Evolutionary conservation across 495 filamentous ascomycete genomes (phyloP).

Genomic region (Penicillium goetzii): DNA sequence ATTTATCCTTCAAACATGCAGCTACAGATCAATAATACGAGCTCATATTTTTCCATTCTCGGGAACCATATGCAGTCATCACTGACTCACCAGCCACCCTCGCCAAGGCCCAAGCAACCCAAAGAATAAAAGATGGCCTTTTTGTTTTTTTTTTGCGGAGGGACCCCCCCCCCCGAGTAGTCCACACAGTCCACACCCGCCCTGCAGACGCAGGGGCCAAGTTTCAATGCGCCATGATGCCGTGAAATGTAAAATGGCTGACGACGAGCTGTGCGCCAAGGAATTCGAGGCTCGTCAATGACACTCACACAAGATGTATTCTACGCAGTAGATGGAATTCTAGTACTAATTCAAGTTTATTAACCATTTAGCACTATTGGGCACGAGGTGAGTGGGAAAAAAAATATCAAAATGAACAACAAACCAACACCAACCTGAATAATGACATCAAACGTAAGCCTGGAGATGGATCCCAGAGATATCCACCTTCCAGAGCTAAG

Average conservation of each 20-base stretch:
- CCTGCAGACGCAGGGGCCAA: slow-evolving; percentile 26
- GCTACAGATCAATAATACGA: slow-evolving; percentile 9
- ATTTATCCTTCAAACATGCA: not conserved
- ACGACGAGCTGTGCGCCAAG: slow-evolving; percentile 8
- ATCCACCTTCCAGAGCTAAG: slow-evolving; percentile 37
- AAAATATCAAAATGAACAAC: not conserved
- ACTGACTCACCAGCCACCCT: not conserved
- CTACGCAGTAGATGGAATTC: not conserved
- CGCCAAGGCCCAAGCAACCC: not conserved
- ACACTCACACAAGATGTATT: not conserved
- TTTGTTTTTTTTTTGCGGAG: slow-evolving; percentile 7
- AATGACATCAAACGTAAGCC: not conserved
- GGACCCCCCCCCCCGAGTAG: not conserved
- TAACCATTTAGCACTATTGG: not conserved
- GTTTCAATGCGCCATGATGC: slow-evolving; percentile 18
- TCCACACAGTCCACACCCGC: slow-evolving; percentile 1
- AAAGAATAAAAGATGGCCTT: not conserved
- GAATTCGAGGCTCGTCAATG: slow-evolving; percentile 8
- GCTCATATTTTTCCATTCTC: slow-evolving; percentile 5
- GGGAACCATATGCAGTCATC: not conserved
- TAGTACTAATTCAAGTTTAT: not conserved
- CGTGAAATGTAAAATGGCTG: not conserved
- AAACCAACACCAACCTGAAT: not conserved
- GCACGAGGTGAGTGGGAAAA: too few species aligned
- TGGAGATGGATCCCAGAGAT: not conserved